Percentiles rank a stretch among this genome's conserved stretches.
These are phyloP conservation scores for Lecanicillium sp. DNA, from an alignment of 2,329 filamentous ascomycete genomes.

Conservation along the genomic window DNA sequence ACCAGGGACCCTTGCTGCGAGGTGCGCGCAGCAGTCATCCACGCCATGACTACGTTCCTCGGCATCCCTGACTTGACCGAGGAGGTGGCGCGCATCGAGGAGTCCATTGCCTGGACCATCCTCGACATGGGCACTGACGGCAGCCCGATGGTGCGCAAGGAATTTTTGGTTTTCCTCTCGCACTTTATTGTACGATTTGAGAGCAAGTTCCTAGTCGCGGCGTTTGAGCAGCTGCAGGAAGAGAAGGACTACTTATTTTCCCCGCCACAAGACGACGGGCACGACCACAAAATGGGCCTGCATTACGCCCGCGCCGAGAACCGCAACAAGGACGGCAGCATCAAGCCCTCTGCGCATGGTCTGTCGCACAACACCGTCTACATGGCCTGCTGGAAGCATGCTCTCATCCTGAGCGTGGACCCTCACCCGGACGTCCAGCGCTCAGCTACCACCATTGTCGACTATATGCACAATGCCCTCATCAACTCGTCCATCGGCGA, in stretches of 20 bases:
- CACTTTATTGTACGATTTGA: conserved; percentile 86
- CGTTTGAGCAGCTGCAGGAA: conserved; percentile 83
- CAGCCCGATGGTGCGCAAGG: conserved; percentile 88
- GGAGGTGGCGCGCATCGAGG: conserved; percentile 85
- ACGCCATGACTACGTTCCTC: conserved; percentile 89
- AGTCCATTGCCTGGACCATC: conserved; percentile 81
- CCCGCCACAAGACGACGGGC: conserved; percentile 49
- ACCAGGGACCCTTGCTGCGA: conserved; percentile 84
- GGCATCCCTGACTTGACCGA: conserved; percentile 90
- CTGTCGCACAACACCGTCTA: conserved; percentile 85
- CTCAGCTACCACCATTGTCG: conserved; percentile 77
- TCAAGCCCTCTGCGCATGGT: conserved; percentile 51
- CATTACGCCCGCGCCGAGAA: conserved; percentile 54
- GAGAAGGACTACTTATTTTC: conserved; percentile 65
- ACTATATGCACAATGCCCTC: conserved; percentile 74
- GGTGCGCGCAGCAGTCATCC: conserved; percentile 86
- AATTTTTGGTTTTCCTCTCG: conserved; percentile 89
- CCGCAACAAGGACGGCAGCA: conserved; percentile 50
- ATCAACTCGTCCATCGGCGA: conserved; percentile 69
- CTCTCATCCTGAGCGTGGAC: conserved; percentile 85
- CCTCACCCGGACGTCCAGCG: conserved; percentile 89
- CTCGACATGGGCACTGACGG: conserved; percentile 91
- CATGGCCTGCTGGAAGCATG: conserved; percentile 88
- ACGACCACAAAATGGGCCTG: conserved; percentile 56
- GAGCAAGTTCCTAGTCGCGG: conserved; percentile 84